Evolutionary conservation across 139 green algal species (phyloP), one percentile per base, ranked within the genome.

Genomic region (Coelastrella sp.): DNA sequence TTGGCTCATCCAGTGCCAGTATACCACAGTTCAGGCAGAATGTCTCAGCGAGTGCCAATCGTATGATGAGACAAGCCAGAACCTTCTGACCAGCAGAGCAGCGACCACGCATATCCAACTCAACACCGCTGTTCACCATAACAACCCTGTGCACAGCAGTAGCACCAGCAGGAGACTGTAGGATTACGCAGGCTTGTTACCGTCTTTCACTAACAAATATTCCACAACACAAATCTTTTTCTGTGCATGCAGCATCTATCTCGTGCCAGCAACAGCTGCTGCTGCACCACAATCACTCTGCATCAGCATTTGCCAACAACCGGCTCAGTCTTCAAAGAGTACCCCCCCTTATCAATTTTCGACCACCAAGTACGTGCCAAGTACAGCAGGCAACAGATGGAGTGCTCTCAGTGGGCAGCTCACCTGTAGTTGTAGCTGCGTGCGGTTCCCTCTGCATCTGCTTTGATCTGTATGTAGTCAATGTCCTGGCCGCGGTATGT

Each of bases 1-100:
- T 99, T 2, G 98, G 98, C 93, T 99, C 98, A 91, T 99, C 98
- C 83, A 99, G 93, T 0, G 98, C 97, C 80, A 99, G 93, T 80
- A 99, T 99, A 87, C 98, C 98, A 86, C 98, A 99, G 93, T 99
- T 99, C 22, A 99, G 93, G 93, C 98, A 99, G 91, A 99, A 99
- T 0, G 96, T 99, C 93, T 99, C 98, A 17, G 98, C 98, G 79
- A 99, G 94, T 0, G 98, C 98, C 23, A 99, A 94, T 0, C 98
- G 95, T 88, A 99, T 99, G 94, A 99, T 97, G 47, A 99, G 95
- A 94, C 97, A 99, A 19, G 98, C 98, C 85, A 99, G 94, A 85
- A 99, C 97, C 95, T 99, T 99, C 90, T 99, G 98, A 0, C 98
- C 98, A 19, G 98, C 98, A 54, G 90, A 96, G 96, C 98, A 99